Base-by-base conservation (phyloP, 2,329 filamentous ascomycete species). In the Aspergillus calidoustus region DNA sequence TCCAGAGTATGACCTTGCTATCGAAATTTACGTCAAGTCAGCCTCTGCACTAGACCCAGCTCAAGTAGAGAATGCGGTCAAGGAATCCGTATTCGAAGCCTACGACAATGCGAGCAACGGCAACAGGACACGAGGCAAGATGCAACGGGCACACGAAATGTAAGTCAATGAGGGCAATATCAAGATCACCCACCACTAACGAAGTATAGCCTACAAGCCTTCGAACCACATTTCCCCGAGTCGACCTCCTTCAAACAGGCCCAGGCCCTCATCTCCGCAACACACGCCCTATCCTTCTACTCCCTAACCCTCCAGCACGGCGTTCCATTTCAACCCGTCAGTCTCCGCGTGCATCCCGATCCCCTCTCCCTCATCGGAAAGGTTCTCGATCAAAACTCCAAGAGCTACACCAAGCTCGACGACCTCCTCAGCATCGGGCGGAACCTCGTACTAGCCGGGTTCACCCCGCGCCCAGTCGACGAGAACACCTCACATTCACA, bases 41-140 rank as follows among this genome's bases (percentile, higher is more conserved):
- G 62, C 60, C 2, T 65, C 74, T 7, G 76, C 79, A 17, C 72
- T 87, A 11, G 72, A 75, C n/a, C 63, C 69, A 7, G 67, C 74
- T 0, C 80, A 82, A 30, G 79, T 86, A 7, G 85, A 89, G 74
- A 70, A 77, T 25, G 79, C 83, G 15, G 78, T 88, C 17, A 73
- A 85, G 15, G 79, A 78, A 8, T 79, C 82, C 43, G 82, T 84
- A 19, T 82, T 86, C 74, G 74, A 83, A 25, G 78, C 82, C 22
- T 89, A 89, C 69, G 87, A 89, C 70, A 87, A 87, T 65, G 87
- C 87, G 22, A 89, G 83, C 71, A 89, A 89, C 68, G 87, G 87
- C 31, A 89, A 89, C 68, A 81, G 81, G 64, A 87, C 82, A 19
- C 80, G 87, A 66, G 87, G 87, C 17, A 84, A 84, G 15, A 84